A percentile compares a stretch with the other conserved stretches of the same genome.
Conservation (phyloP, 2,329 filamentous ascomycete genomes). For the Fusarium paranaense region DNA sequence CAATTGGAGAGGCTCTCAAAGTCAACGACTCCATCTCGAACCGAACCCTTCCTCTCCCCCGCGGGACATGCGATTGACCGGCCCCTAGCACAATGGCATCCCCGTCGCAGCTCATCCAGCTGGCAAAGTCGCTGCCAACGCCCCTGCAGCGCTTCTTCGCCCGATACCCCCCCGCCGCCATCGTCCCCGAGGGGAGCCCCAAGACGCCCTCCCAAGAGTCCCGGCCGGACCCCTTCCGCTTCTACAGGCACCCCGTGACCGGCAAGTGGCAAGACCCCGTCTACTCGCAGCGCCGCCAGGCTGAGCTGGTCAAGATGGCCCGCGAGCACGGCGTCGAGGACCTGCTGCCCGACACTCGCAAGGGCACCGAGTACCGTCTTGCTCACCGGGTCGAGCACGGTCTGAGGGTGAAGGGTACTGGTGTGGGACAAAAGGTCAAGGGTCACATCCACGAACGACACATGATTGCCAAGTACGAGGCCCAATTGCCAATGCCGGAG, state of each 20-base stretch:
- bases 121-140: constrained; percentile 79
- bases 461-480: constrained; percentile 76
- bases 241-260: constrained; percentile 81
- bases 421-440: constrained; percentile 93
- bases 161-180: constrained; percentile 81
- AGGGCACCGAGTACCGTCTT: constrained; percentile 79
- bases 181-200: constrained; percentile 60
- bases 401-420: constrained; percentile 89
- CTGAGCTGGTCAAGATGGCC: constrained; percentile 90
- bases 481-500: neutral
- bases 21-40: constrained; percentile 4
- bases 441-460: constrained; percentile 93
- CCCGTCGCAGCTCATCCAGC: constrained; percentile 59
- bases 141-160: constrained; percentile 89
- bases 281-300: constrained; percentile 87
- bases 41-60: neutral
- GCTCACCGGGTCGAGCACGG: constrained; percentile 81
- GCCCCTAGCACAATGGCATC: constrained; percentile 50
- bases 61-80: constrained; percentile 28
- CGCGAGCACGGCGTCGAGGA: constrained; percentile 82
- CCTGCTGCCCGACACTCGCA: constrained; percentile 79
- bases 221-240: constrained; percentile 83
- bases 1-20: constrained; percentile 17
- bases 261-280: constrained; percentile 86
- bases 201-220: constrained; percentile 65